Evolutionary conservation across 352 stramenopile species (phyloP), one percentile per base, ranked within the genome.

Genomic region (Phytophthora aleatoria): DNA sequence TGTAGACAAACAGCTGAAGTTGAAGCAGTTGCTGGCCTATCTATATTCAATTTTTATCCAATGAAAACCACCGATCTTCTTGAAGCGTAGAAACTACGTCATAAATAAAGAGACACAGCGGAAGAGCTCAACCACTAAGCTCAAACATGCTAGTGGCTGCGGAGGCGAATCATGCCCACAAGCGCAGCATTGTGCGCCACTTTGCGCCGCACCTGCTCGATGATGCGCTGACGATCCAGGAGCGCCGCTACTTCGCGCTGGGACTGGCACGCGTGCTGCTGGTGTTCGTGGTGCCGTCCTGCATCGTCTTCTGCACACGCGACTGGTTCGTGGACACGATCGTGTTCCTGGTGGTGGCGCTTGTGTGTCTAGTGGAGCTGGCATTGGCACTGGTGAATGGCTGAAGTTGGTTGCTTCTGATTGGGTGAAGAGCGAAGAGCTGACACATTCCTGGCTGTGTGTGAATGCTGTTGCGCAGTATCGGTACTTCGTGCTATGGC

Each of bases 191-290:
- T 72, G 77, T 92, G 50, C 79, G 83, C 36, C 64, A 76, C 63
- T 94, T 94, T 27, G 83, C 83, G 47, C 83, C 83, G 51, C 83
- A 92, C 50, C 48, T 92, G 36, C 75, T 67, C 47, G 77, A 92
- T 64, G 69, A 76, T 20, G 66, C 53, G 58, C 75, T 94, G 27
- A 60, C 36, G 30, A 50, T 20, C 15, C 81, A 91, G 52, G 85
- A 94, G 64, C 71, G 73, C 27, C 42, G 71, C 20, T 90, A 90
- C 57, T 81, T 92, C 5, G 56, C 69, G 28, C 58, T 91, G 44
- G 74, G 74, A 3, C 45, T 94, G 64, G 48, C 68, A 36, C 85
- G 81, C 30, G 64, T 88, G 45, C 41, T 73, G 57, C 52, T 90
- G 28, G 83, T 88, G 43, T 79, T 85, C 39, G 61, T 81, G n/a